These are phyloP conservation scores for Iris macrosiphon DNA, from an alignment of 106 monocot genomes.

Conservation along the genomic window DNA sequence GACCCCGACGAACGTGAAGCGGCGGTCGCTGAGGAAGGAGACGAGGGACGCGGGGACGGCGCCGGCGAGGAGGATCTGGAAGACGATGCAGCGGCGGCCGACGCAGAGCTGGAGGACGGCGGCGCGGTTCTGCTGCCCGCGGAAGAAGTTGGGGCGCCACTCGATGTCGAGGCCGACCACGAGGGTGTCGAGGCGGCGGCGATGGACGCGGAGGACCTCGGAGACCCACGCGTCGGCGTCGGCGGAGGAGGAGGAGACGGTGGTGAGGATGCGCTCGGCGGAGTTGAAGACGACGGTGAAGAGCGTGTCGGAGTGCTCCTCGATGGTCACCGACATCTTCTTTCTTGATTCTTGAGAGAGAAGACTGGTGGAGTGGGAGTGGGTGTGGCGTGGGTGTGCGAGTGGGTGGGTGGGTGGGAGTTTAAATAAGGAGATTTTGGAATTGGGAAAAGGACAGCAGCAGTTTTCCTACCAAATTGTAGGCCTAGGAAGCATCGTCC, in stretches of 20 bases:
- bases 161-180: slow-evolving; percentile 52
- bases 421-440: no score
- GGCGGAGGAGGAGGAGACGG: slow-evolving; percentile 21
- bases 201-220: slow-evolving; percentile 20
- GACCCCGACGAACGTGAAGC: slow-evolving; percentile 51
- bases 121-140: slow-evolving; percentile 25
- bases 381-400: no score
- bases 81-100: slow-evolving; percentile 55
- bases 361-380: no score
- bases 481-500: no score
- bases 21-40: slow-evolving; percentile 28
- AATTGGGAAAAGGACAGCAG: no score
- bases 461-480: no score
- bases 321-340: slow-evolving; percentile 3
- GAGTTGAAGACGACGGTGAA: slow-evolving; percentile 22
- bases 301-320: slow-evolving; percentile 5
- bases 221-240: slow-evolving; percentile 21
- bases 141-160: slow-evolving; percentile 41
- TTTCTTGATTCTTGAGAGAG: background rate
- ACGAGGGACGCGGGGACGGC: slow-evolving; percentile 22
- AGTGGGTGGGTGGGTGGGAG: no score
- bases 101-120: slow-evolving; percentile 62
- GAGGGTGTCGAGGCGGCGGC: slow-evolving; percentile 16
- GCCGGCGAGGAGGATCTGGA: slow-evolving; percentile 42
- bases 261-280: slow-evolving; percentile 23